phyloP scores from a whole-genome alignment of 75 land plant species.

The Picea glauca region DNA sequence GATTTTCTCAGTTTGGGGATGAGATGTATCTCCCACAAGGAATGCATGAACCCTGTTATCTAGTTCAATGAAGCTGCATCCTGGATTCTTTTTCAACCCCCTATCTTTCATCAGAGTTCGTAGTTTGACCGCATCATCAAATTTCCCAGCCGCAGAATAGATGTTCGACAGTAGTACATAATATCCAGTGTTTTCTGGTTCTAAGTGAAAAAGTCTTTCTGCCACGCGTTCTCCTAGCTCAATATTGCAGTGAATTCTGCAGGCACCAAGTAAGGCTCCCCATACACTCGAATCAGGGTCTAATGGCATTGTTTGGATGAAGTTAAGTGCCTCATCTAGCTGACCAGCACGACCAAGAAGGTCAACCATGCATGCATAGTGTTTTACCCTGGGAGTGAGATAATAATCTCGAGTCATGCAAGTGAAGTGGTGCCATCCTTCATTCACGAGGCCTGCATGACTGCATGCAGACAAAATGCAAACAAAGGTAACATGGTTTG shows the following conservation, averaged over 20 bases:
- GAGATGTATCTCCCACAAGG: background rate
- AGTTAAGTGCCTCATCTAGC: background rate
- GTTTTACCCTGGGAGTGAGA: background rate
- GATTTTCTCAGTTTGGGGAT: background rate
- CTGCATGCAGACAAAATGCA: slow-evolving; percentile 7
- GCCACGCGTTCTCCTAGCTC: background rate
- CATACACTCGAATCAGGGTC: background rate
- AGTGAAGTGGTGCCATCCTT: background rate
- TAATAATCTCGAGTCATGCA: background rate
- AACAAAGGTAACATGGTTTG: background rate
- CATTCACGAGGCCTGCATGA: slow-evolving; percentile 4
- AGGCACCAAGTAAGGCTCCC: background rate
- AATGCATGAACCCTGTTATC: background rate
- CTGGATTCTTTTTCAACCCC: background rate
- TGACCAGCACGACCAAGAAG: background rate
- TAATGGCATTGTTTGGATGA: background rate
- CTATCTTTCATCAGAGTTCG: background rate
- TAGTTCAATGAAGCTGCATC: background rate
- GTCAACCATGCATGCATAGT: slow-evolving; percentile 1
- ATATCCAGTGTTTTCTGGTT: background rate
- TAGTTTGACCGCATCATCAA: background rate
- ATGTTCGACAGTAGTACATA: background rate
- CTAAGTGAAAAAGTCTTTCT: background rate
- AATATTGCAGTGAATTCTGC: background rate
- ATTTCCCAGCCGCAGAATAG: background rate